Conservation (phyloP, 1,284 basidiomycete species). For the Sphagnurus paluster region DNA sequence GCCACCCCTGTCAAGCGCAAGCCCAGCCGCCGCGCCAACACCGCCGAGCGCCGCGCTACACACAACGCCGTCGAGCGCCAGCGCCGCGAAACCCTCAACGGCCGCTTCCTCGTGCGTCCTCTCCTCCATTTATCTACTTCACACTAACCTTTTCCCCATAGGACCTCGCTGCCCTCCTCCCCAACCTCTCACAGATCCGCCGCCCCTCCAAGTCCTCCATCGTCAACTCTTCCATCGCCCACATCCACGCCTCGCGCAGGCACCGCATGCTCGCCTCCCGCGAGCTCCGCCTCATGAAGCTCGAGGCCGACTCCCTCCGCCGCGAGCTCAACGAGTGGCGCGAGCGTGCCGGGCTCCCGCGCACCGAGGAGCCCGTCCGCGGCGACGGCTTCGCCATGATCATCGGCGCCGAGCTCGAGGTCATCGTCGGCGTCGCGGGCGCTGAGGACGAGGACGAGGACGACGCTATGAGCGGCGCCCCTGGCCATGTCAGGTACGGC, state of each 20-base stretch:
- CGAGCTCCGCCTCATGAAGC: constrained; percentile 73
- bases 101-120: constrained; percentile 76
- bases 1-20: constrained; percentile 59
- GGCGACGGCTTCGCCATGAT: constrained; percentile 71
- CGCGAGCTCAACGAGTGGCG: constrained; percentile 89
- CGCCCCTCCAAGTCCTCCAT: constrained; percentile 93
- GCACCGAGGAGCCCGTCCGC: constrained; percentile 67
- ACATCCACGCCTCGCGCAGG: constrained; percentile 79
- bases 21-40: constrained; percentile 82
- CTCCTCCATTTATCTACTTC: constrained; percentile 6
- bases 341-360: constrained; percentile 65
- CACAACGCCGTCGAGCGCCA: constrained; percentile 95
- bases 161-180: constrained; percentile 87
- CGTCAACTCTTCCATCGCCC: constrained; percentile 88
- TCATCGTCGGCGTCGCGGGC: constrained; percentile 50
- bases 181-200: constrained; percentile 86
- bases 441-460: constrained; percentile 50
- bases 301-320: constrained; percentile 79
- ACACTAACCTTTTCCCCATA: constrained; percentile 27
- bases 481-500: constrained; percentile 29
- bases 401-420: constrained; percentile 66
- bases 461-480: constrained; percentile 31
- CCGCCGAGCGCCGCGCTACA: constrained; percentile 89
- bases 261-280: constrained; percentile 72
- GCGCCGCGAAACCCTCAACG: constrained; percentile 88